Evolutionary conservation across 2,329 filamentous ascomycete species (phyloP).

Genomic region (Talaromyces albobiverticillius): DNA sequence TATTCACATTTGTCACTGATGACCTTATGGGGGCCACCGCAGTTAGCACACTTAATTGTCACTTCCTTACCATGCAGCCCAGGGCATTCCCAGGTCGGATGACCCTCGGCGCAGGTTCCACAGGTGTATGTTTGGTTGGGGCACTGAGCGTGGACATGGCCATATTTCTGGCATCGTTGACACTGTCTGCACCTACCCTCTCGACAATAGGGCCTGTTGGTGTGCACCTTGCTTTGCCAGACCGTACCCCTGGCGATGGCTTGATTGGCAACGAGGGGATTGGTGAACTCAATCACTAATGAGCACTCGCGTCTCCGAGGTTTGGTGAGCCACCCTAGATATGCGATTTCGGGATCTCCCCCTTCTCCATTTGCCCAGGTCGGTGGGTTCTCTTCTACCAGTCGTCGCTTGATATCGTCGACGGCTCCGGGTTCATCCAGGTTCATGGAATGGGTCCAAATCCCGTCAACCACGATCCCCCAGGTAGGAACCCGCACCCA

Average conservation of each 20-base stretch:
- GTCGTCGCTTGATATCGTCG: not conserved
- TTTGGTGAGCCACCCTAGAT: not conserved
- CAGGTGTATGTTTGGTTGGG: not conserved
- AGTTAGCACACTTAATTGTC: not conserved
- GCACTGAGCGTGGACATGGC: not conserved
- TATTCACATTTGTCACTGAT: not conserved
- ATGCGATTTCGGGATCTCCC: not conserved
- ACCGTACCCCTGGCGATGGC: not conserved
- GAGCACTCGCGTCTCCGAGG: not conserved
- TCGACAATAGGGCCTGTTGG: not conserved
- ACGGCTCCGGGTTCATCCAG: not conserved
- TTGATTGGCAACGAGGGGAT: not conserved
- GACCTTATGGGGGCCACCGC: not conserved
- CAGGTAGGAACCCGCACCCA: not conserved
- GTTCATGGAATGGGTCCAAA: not conserved
- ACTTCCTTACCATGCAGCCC: not conserved
- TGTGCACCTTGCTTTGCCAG: not conserved
- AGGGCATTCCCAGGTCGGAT: slow-evolving; percentile 2
- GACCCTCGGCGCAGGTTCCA: not conserved
- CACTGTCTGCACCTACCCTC: not conserved
- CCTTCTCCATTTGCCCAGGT: not conserved
- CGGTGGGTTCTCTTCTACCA: not conserved
- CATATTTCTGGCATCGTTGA: not conserved
- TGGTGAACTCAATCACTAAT: not conserved
- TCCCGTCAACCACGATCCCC: not conserved